Evolutionary conservation across 1,139 yeast species (phyloP), one percentile per base, ranked within the genome.

Genomic region (Pneumocystis sp.): DNA sequence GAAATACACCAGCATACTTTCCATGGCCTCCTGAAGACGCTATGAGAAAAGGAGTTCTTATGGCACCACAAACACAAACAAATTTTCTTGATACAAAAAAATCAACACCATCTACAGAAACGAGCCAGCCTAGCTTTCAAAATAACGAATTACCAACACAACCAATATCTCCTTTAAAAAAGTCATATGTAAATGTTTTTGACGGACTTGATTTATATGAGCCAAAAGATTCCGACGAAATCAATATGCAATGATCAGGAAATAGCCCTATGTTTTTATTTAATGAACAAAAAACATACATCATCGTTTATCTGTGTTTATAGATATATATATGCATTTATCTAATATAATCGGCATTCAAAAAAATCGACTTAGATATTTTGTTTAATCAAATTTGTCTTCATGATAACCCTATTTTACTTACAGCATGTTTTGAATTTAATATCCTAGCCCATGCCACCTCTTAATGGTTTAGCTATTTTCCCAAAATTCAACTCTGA

Each of bases 381-480:
- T 17, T 17, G 17, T 17, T 40, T 7, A 4, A 40, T 40, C 17
- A 40, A 2, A 40, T 2, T n/a, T 15, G 17, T n/a, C 15, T 31
- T 15, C 15, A 34, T 34, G 3, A 2, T 15, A 56, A 15, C 6
- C 6, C 60, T 1, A 10, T 56, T 17, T 35, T 17, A 31, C 15
- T 2, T 56, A 17, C 17, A 15, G 29, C 17, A 56, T 56, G 15
- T 56, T 17, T 15, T n/a, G 2, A 17, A 2, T 2, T 6, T 17
- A 37, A 15, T 56, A 31, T 39, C 10, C n/a, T 29, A 29, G 15
- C 65, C 67, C 10, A 73, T 73, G 3, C 86, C 86, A 1, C 88
- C 88, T 64, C 87, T 77, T 67, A 85, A 73, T 0, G 93, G 91
- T 73, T 84, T 85, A 59, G 86, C 84, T 31, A 86, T 85, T 67